Base-by-base conservation (phyloP, 106 monocot species). In the Phalaenopsis aphrodite region DNA sequence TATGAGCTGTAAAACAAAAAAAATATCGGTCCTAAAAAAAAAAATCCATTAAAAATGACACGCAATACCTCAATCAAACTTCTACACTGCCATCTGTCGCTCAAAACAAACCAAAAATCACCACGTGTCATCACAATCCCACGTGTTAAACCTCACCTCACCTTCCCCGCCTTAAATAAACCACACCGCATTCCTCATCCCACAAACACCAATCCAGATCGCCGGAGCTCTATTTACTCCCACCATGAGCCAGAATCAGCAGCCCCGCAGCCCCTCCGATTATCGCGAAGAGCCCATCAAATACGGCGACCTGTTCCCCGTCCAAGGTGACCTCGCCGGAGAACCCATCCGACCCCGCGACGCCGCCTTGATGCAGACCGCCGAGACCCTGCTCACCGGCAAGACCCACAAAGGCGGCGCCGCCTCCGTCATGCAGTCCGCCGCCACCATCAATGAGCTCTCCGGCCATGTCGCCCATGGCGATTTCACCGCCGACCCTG, bases 381-480 rank as follows among this genome's bases (percentile, higher is more conserved):
- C 88, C 1, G 90, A 93, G 87, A 85, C 58, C 64, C 16, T 76
- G 10, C 75, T 84, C 24, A 72, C 84, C 10, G 93, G 93, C 5
- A 81, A 87, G 78, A 85, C 90, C 6, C 83, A 80, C 67, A 87
- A 80, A 41, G 88, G 87, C 42, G 93, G 90, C 41, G 82, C 86
- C 0, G 90, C 93, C 4, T 82, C 93, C 41, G 77, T 82, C 84
- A 90, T 93, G 90, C 90, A 93, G 82, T 90, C 93, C 3, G 90
- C 90, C 37, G 78, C 90, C 42, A 24, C 30, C 23, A 41, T 17
- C 1, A 90, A 93, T 81, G 93, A 90, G 85, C 77, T 52, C 7
- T 42, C 75, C 21, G 88, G 93, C 14, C 52, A 78, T 42, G 91
- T 88, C 47, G 78, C 55, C 7, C 88, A 88, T 39, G 74, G 56